These are phyloP conservation scores for Colletotrichum salicis DNA, from an alignment of 2,329 filamentous ascomycete species.

Conservation along the genomic window DNA sequence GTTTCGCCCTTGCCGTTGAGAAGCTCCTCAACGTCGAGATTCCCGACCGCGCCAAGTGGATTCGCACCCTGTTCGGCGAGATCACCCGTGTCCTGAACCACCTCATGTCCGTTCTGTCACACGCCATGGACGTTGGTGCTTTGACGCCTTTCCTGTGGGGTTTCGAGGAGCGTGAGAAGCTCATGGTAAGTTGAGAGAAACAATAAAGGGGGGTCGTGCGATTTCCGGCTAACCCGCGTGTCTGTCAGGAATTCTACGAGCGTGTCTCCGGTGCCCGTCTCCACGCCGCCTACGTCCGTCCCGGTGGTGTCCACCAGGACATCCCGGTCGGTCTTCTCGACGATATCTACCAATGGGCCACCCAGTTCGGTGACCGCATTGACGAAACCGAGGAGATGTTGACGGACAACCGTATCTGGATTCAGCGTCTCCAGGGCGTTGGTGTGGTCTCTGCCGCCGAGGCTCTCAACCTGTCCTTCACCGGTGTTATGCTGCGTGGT, in stretches of 20 bases:
- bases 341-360: slow-evolving; percentile 99
- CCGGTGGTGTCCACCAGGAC: slow-evolving; percentile 96
- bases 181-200: slow-evolving; percentile 79
- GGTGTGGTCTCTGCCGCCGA: slow-evolving; percentile 92
- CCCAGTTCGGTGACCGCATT: slow-evolving; percentile 97
- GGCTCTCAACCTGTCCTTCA: slow-evolving; percentile 96
- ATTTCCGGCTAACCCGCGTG: slow-evolving; percentile 7
- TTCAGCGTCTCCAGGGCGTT: slow-evolving; percentile 88
- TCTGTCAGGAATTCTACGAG: slow-evolving; percentile 93
- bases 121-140: slow-evolving; percentile 99
- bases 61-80: slow-evolving; percentile 94
- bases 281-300: slow-evolving; percentile 95
- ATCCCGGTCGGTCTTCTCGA: slow-evolving; percentile 92
- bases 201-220: background rate
- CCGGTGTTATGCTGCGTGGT: slow-evolving; percentile 96
- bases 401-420: slow-evolving; percentile 99
- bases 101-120: slow-evolving; percentile 95
- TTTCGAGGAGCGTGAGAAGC: slow-evolving; percentile 99
- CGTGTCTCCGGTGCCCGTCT: slow-evolving; percentile 97
- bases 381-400: slow-evolving; percentile 99
- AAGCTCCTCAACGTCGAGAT: slow-evolving; percentile 98
- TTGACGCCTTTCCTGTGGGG: slow-evolving; percentile 99
- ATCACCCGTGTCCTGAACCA: slow-evolving; percentile 96
- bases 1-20: slow-evolving; percentile 93
- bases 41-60: slow-evolving; percentile 94